Base-by-base conservation (phyloP, 83 land plant species). In the Diphasiastrum complanatum region DNA sequence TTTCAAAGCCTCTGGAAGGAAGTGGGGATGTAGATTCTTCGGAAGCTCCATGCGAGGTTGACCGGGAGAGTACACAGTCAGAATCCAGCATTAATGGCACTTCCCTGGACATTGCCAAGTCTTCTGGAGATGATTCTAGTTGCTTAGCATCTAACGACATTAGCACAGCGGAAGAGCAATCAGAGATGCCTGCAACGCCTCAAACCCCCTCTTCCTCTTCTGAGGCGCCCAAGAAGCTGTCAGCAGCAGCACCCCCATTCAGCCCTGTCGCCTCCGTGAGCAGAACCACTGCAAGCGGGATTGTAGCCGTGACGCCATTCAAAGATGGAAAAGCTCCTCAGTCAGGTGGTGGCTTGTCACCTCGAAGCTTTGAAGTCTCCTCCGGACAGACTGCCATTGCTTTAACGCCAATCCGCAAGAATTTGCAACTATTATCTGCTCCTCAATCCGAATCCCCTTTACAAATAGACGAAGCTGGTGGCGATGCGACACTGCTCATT, bases 371-470 rank as follows among this genome's bases (percentile, higher is more conserved):
- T 3, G 33, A 25, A 5, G 24, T 49, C 3, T 20, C 8, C 43
- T 29, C 20, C 12, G 43, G 6, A n/a, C 64, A 38, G 12, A 45
- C 64, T n/a, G 57, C 36, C 40, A 63, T 51, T 61, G 77, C 34
- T 50, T 77, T 19, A 47, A 72, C 64, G 53, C 74, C 24, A 71
- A 75, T 63, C 73, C 85, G 89, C 79, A 79, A 26, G 41, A 73
- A 56, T 66, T 65, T 55, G 59, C 80, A 70, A 45, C 73, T 53
- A 58, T 74, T 78, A 0, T 33, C 75, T 23, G 45, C 38, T 10
- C 46, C 73, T 64, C 68, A 76, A 40, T 66, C 73, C 50, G 74
- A 79, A 38, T 55, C 81, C 14, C 75, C 82, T 3, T 63, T 82
- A 32, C 79, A 75, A 31, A 79, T 66, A 51, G 14, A 76, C 25